Conservation (phyloP, 1,284 basidiomycete genomes). For the Austroboletus novae-zelandiae region DNA sequence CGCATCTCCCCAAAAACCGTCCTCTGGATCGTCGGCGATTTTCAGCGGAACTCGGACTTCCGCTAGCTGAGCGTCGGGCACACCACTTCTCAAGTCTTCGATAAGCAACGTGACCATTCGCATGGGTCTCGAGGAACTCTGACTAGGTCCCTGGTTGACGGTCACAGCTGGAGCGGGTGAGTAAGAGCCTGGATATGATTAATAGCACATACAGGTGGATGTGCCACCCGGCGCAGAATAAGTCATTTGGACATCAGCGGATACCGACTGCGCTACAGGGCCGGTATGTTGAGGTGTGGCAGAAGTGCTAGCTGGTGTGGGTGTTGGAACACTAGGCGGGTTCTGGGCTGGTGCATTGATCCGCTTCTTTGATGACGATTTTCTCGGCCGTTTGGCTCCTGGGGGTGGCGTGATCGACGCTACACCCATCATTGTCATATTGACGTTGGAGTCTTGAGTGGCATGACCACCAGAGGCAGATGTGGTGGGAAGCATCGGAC, state of each 20-base stretch:
- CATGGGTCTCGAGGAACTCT: constrained; percentile 12
- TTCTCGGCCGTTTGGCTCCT: constrained; percentile 10
- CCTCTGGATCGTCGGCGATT: constrained; percentile 43
- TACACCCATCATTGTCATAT: background rate
- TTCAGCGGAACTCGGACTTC: constrained; percentile 61
- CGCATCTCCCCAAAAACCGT: constrained; percentile 69
- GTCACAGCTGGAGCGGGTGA: constrained; percentile 13
- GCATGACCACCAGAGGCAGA: constrained; percentile 2
- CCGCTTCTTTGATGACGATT: constrained; percentile 12
- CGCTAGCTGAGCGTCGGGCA: constrained; percentile 54
- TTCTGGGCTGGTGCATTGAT: background rate
- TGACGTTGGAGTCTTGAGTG: background rate
- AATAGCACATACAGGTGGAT: constrained; percentile 11
- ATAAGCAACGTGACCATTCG: constrained; percentile 65
- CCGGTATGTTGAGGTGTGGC: constrained; percentile 32
- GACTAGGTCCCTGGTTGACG: constrained; percentile 5
- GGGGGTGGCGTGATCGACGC: background rate
- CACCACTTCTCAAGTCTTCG: constrained; percentile 53
- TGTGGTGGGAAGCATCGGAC: constrained; percentile 6
- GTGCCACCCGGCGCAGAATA: constrained; percentile 3
- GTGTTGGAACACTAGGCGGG: constrained; percentile 4
- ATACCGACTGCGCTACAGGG: constrained; percentile 2
- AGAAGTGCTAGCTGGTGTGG: background rate
- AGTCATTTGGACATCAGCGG: background rate
- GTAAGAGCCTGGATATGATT: background rate